phyloP scores from a whole-genome alignment of 371 early-diverging fungal genomes.

The Mortierella polycephala region DNA sequence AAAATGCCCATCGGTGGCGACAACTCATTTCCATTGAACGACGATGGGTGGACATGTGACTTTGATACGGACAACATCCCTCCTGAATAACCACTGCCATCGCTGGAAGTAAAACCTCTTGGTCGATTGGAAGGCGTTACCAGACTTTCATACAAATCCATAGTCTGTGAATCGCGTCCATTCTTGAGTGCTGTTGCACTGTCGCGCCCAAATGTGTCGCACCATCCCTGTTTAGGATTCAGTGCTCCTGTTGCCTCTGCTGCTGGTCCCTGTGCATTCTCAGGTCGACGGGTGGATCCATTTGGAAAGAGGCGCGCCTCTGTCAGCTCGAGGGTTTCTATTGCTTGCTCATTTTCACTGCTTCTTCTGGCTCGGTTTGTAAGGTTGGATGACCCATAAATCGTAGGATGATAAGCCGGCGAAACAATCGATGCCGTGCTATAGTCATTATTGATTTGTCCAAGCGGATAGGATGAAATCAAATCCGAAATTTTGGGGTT shows the following conservation, averaged over 20 bases:
- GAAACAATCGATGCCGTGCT: neutral
- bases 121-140: slow-evolving; percentile 6
- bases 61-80: slow-evolving; percentile 4
- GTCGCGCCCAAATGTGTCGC: slow-evolving; percentile 18
- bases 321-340: slow-evolving; percentile 13
- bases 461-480: slow-evolving; percentile 47
- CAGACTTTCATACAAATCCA: slow-evolving; percentile 13
- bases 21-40: neutral
- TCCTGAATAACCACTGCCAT: neutral
- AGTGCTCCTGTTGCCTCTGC: neutral
- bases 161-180: slow-evolving; percentile 20
- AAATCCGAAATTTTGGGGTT: slow-evolving; percentile 45
- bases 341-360: neutral
- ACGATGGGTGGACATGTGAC: neutral
- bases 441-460: slow-evolving; percentile 19
- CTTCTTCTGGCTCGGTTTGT: slow-evolving; percentile 7
- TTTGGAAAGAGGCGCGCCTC: neutral
- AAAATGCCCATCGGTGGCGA: neutral
- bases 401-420: slow-evolving; percentile 14
- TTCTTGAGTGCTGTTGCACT: neutral
- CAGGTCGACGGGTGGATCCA: too few species aligned
- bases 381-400: slow-evolving; percentile 21
- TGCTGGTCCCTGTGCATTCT: too few species aligned
- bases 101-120: too few species aligned
- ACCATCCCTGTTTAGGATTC: neutral